Conservation (phyloP, 2,329 filamentous ascomycete genomes). For the Chrysosporium keratinophilum region DNA sequence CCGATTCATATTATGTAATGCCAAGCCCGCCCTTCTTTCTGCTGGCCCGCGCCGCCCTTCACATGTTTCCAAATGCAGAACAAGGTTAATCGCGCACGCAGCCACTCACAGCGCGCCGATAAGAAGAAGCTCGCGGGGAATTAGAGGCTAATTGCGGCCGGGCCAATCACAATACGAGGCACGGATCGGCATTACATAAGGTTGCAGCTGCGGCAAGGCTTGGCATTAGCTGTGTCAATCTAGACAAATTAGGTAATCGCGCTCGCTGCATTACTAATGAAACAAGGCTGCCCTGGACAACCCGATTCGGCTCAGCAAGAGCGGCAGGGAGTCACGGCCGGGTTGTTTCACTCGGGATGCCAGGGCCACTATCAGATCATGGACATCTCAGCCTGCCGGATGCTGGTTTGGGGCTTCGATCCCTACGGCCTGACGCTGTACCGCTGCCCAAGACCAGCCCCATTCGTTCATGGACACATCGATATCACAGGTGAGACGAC, state of each 20-base stretch:
- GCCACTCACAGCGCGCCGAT: neutral
- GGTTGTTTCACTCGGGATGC: neutral
- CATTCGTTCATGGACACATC: neutral
- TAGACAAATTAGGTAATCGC: neutral
- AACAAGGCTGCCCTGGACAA: neutral
- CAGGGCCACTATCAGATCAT: no score
- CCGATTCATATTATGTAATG: conserved; percentile 12
- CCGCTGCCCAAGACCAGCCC: neutral
- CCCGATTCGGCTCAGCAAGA: neutral
- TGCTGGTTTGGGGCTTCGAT: neutral
- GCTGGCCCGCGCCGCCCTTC: neutral
- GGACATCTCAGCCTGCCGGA: neutral
- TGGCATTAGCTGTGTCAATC: conserved; percentile 7
- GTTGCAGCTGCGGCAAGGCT: conserved; percentile 5
- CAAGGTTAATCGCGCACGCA: neutral
- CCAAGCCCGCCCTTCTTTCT: conserved; percentile 1
- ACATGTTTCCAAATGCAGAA: conserved; percentile 5
- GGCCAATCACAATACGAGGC: neutral
- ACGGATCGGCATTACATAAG: neutral
- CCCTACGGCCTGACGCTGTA: neutral
- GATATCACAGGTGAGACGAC: neutral
- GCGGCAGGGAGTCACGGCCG: neutral
- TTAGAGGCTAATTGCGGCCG: neutral
- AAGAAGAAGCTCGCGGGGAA: conserved; percentile 6
- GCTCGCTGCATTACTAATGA: neutral